Evolutionary conservation across 495 filamentous ascomycete genomes (phyloP).

Genomic region (Monascus purpureus): DNA sequence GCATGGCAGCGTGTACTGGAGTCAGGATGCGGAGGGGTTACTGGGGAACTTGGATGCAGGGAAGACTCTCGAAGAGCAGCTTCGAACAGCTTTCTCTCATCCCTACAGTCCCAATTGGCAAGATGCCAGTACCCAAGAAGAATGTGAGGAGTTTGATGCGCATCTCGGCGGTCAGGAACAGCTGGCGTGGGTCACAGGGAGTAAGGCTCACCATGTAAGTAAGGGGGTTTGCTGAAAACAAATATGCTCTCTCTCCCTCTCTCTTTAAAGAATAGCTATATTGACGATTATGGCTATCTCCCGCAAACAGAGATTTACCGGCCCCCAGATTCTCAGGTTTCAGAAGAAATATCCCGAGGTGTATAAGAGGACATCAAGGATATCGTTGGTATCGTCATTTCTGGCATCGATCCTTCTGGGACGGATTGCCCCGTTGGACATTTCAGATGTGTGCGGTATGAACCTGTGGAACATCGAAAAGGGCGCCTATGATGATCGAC

Average conservation of each 20-base stretch:
- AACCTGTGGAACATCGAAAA: constrained; percentile 85
- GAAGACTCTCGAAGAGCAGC: constrained; percentile 51
- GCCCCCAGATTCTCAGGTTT: constrained; percentile 87
- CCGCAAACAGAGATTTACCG: constrained; percentile 75
- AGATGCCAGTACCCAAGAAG: constrained; percentile 79
- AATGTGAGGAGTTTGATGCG: constrained; percentile 80
- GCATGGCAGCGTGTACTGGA: constrained; percentile 94
- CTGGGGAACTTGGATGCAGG: constrained; percentile 45
- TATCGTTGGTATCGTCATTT: constrained; percentile 91
- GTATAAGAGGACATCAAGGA: constrained; percentile 66
- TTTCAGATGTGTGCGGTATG: constrained; percentile 92
- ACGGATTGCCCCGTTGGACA: constrained; percentile 74
- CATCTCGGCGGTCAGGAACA: constrained; percentile 47
- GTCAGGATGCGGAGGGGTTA: constrained; percentile 47
- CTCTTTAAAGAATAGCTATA: constrained; percentile 1
- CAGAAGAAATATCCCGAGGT: constrained; percentile 62
- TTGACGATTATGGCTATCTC: constrained; percentile 2
- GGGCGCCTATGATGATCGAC: constrained; percentile 54
- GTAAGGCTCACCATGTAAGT: constrained; percentile 83
- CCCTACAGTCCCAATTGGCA: constrained; percentile 94
- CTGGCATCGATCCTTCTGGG: constrained; percentile 86
- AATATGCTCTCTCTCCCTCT: too few species aligned
- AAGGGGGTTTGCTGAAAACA: too few species aligned
- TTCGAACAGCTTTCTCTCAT: constrained; percentile 67
- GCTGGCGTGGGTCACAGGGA: constrained; percentile 71